Percentiles rank a stretch among this genome's conserved stretches.
Evolutionary conservation across 2,329 filamentous ascomycete species (phyloP).

Genomic region (Aspergillus chevalieri): DNA sequence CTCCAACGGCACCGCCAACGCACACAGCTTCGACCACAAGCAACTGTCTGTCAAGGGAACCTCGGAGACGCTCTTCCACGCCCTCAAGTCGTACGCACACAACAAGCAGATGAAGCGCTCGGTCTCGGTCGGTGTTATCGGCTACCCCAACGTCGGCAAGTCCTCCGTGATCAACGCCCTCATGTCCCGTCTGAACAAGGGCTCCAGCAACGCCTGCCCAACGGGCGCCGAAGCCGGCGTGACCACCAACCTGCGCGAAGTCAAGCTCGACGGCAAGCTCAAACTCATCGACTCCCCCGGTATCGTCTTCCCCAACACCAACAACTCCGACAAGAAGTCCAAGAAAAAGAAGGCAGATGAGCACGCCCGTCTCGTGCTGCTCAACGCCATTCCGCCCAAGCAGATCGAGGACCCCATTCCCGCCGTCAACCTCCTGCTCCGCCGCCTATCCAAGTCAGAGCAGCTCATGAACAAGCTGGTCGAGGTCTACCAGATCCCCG

Average conservation of each 20-base stretch:
- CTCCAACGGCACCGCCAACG: constrained; percentile 73
- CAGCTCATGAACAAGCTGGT: constrained; percentile 73
- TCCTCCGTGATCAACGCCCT: constrained; percentile 94
- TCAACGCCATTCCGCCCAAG: constrained; percentile 89
- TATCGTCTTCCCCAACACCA: constrained; percentile 76
- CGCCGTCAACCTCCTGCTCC: constrained; percentile 76
- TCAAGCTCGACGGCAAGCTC: constrained; percentile 92
- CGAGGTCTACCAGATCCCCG: constrained; percentile 75
- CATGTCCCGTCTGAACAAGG: constrained; percentile 64
- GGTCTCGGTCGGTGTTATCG: constrained; percentile 86
- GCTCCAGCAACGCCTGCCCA: constrained; percentile 64
- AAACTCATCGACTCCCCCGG: constrained; percentile 91
- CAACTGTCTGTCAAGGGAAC: constrained; percentile 82
- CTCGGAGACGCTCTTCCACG: constrained; percentile 75
- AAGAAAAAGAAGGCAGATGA: constrained; percentile 63
- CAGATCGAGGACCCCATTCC: constrained; percentile 90
- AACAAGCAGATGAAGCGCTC: constrained; percentile 79
- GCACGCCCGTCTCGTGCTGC: constrained; percentile 71
- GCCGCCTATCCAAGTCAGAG: constrained; percentile 66
- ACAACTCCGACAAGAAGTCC: constrained; percentile 51
- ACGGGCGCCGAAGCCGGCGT: constrained; percentile 88
- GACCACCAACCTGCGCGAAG: constrained; percentile 77
- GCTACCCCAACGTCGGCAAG: constrained; percentile 94
- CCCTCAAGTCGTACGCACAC: constrained; percentile 82
- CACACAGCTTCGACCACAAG: constrained; percentile 87